phyloP scores from a whole-genome alignment of 768 basidiomycete genomes.

The Suillus alpinus region DNA sequence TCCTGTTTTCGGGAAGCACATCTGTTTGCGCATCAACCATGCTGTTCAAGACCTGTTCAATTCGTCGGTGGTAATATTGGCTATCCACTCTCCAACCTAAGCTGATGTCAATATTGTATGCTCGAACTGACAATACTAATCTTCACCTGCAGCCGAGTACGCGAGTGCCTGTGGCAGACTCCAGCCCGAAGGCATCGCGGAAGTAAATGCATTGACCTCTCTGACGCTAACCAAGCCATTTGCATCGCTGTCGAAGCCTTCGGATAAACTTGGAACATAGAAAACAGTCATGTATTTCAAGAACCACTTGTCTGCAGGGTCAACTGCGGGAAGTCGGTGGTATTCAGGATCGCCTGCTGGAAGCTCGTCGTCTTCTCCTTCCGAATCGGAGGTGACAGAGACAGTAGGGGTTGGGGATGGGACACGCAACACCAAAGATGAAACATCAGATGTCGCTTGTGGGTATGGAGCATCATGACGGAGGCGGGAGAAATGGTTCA shows the following conservation, averaged over 20 bases:
- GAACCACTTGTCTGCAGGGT: slow-evolving; percentile 1
- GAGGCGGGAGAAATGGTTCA: slow-evolving; percentile 12
- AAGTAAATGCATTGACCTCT: slow-evolving; percentile 33
- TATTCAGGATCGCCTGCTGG: background rate
- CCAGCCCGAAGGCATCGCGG: slow-evolving; percentile 30
- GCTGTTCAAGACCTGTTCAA: slow-evolving; percentile 18
- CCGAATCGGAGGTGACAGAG: background rate
- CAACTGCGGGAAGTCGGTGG: background rate
- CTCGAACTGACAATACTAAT: slow-evolving; percentile 17
- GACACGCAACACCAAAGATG: background rate
- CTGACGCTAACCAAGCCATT: slow-evolving; percentile 36
- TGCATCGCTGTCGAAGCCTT: slow-evolving; percentile 42
- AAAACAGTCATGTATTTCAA: background rate
- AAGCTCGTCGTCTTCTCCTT: background rate
- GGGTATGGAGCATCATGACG: no score
- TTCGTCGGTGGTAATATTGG: slow-evolving; percentile 10
- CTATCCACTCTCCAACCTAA: background rate
- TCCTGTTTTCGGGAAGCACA: slow-evolving; percentile 18
- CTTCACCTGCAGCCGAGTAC: slow-evolving; percentile 33
- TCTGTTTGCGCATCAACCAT: slow-evolving; percentile 17
- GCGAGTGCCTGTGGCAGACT: slow-evolving; percentile 31
- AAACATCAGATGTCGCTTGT: background rate
- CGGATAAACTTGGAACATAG: slow-evolving; percentile 30
- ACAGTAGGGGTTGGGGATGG: background rate
- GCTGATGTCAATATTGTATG: slow-evolving; percentile 11